A percentile compares a stretch with the other conserved stretches of the same genome.
phyloP scores from a whole-genome alignment of 176 grass and related monocot species.

The Avena atlantica region DNA sequence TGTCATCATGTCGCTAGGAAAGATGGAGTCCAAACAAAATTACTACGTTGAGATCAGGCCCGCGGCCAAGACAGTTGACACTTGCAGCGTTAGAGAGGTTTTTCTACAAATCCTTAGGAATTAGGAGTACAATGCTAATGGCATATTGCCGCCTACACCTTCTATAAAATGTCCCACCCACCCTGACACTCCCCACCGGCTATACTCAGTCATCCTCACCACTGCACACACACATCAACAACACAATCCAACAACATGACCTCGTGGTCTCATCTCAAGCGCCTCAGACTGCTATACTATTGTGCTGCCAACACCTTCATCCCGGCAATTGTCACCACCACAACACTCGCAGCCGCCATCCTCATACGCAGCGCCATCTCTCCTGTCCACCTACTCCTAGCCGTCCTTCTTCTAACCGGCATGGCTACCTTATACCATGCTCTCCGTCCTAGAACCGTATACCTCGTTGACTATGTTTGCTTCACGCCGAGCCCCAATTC shows the following conservation, averaged over 20 bases:
- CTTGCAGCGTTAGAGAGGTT: no score
- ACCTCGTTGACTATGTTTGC: background rate
- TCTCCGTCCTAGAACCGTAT: slow-evolving; percentile 31
- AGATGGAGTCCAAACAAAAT: no score
- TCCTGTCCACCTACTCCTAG: background rate
- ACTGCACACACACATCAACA: background rate
- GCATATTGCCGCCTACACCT: no score
- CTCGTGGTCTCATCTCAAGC: background rate
- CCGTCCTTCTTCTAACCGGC: background rate
- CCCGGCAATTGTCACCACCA: background rate
- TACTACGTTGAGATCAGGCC: no score
- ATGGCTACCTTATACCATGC: slow-evolving; percentile 1
- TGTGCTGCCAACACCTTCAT: background rate
- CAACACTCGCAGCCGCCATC: no score
- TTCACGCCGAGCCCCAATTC: background rate
- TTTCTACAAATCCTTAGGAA: no score
- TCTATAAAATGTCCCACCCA: no score
- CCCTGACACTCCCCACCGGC: no score
- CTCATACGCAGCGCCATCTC: background rate
- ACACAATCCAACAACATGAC: background rate
- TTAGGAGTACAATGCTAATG: no score
- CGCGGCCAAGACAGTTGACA: no score
- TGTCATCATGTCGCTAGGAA: no score
- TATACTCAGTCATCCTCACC: background rate
- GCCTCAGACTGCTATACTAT: background rate